These are phyloP conservation scores for Asterophora parasitica DNA, from an alignment of 768 basidiomycete species.

Conservation along the genomic window DNA sequence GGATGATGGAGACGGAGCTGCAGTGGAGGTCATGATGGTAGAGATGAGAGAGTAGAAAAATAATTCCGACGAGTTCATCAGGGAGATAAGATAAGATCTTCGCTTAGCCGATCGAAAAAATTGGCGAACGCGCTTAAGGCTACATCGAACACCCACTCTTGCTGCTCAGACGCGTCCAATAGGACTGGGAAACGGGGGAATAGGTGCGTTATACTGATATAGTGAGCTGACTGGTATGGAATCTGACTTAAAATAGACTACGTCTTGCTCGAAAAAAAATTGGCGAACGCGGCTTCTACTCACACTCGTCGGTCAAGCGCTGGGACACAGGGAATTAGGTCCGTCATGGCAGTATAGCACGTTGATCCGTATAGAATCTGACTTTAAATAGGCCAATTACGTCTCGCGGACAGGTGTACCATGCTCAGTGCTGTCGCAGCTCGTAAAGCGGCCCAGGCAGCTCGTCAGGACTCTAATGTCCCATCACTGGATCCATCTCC, in stretches of 20 bases:
- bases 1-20: conserved; percentile 39
- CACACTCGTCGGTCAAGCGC: not conserved
- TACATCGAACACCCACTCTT: too few relatives aligned
- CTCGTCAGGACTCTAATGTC: conserved; percentile 14
- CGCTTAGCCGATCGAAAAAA: conserved; percentile 4
- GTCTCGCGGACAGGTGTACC: not conserved
- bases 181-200: too few relatives aligned
- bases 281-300: not conserved
- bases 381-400: not conserved
- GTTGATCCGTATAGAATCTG: not conserved
- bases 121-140: not conserved
- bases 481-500: conserved; percentile 14
- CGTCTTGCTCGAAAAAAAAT: too few relatives aligned
- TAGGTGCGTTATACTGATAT: too few relatives aligned
- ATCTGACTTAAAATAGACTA: too few relatives aligned
- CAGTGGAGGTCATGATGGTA: conserved; percentile 18
- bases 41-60: not conserved
- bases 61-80: not conserved
- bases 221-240: too few relatives aligned
- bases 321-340: not conserved
- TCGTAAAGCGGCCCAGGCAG: conserved; percentile 52
- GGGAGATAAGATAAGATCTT: conserved; percentile 14
- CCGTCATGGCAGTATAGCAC: not conserved
- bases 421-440: conserved; percentile 77
- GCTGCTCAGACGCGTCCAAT: too few relatives aligned